phyloP scores from a whole-genome alignment of 2,329 filamentous ascomycete species.

The Nothopassalora personata region DNA sequence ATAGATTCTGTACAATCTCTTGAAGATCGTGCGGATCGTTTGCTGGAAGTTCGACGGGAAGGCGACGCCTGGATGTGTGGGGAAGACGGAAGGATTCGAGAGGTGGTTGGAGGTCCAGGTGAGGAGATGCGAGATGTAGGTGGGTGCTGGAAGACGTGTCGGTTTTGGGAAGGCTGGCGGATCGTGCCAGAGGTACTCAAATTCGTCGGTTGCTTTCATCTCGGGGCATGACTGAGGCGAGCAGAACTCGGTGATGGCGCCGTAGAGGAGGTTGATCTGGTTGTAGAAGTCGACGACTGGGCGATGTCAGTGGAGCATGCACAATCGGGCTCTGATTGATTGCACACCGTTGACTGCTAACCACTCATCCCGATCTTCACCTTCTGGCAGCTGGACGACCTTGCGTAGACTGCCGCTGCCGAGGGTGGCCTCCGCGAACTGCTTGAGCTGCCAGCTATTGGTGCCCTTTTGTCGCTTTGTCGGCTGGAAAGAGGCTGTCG shows the following conservation, averaged over 20 bases:
- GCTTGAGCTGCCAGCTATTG: slow-evolving; percentile 85
- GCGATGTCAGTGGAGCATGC: slow-evolving; percentile 6
- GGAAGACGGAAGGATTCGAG: slow-evolving; percentile 91
- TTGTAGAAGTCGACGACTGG: slow-evolving; percentile 99
- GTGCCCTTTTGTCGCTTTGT: slow-evolving; percentile 80
- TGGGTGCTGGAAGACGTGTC: slow-evolving; percentile 95
- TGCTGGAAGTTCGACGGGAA: slow-evolving; percentile 87
- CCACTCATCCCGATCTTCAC: slow-evolving; percentile 98
- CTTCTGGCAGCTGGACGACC: slow-evolving; percentile 93
- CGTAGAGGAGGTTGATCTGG: slow-evolving; percentile 97
- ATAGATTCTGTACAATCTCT: slow-evolving; percentile 96
- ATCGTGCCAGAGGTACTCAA: slow-evolving; percentile 99
- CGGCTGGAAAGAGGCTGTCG: slow-evolving; percentile 85
- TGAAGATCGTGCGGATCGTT: slow-evolving; percentile 98
- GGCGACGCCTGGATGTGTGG: slow-evolving; percentile 66
- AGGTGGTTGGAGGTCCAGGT: slow-evolving; percentile 92
- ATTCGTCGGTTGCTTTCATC: slow-evolving; percentile 99
- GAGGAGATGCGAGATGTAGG: slow-evolving; percentile 98
- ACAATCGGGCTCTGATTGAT: neutral
- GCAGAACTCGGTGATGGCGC: slow-evolving; percentile 98
- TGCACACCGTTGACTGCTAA: slow-evolving; percentile 85
- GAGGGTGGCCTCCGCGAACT: slow-evolving; percentile 95
- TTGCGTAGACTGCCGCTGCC: slow-evolving; percentile 92
- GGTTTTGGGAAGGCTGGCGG: slow-evolving; percentile 88
- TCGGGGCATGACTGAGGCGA: slow-evolving; percentile 94